Base-by-base conservation (phyloP, 257 asterid species). In the Solanum neorickii region DNA sequence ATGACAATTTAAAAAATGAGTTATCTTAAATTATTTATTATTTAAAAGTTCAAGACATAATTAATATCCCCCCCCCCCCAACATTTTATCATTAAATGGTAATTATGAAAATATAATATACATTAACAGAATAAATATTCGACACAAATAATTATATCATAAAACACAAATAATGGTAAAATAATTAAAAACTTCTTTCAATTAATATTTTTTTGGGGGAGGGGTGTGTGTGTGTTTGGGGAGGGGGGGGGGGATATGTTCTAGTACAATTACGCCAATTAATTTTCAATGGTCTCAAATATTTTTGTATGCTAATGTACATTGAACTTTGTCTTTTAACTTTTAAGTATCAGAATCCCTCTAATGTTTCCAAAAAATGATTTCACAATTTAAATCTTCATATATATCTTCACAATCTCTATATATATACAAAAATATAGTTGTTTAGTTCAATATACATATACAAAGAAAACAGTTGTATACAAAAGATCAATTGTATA, bases 181-280 rank as follows among this genome's bases (percentile, higher is more conserved):
- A 59, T 59, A 20, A 20, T 59, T 8, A 0, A 59, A 59, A 59
- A 20, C 5, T 20, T 59, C 66, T 20, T 59, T 59, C 23, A 16
- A 52, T 15, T 52, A 52, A 52, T 15, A 52, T 52, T 31, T 3
- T 31, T 31, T 31, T 31, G 3, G 3, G 3, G 3, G 3, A 0
- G 33, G 35, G 35, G 4, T 0, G 1, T 29, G 0, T 29, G 2
- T 29, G 2, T 29, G 2, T 29, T 29, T 29, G 2, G 2, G 2
- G 1, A 3, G 35, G 35, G 4, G 4, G 33, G 3, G 4, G 35
- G 35, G 4, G 35, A 33, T 33, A 33, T 3, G 35, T 33, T 3
- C 35, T 33, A 33, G 60, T 52, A 16, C 23, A 52, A 16, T 49
- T 16, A 49, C 3, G 23, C 6, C 60, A 52, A 52, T 20, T 52